These are phyloP conservation scores for Stevia rebaudiana DNA, from an alignment of 140 eudicot genomes.

Conservation along the genomic window DNA sequence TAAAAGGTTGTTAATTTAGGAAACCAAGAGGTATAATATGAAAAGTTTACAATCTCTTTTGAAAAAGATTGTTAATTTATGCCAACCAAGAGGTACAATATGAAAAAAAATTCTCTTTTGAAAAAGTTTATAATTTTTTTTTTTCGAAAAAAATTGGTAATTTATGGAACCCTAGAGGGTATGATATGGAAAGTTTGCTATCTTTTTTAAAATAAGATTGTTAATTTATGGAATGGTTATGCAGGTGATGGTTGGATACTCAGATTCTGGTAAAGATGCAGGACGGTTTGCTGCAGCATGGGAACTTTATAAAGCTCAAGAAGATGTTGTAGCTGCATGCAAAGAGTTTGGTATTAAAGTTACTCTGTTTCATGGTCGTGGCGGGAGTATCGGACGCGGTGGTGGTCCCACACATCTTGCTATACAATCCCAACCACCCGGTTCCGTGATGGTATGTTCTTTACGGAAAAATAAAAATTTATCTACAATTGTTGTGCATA, in stretches of 20 bases:
- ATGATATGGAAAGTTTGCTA: not conserved
- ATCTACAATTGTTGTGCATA: no score
- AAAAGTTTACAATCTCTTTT: no score
- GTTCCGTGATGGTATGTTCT: conserved; percentile 78
- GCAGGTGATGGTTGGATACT: conserved; percentile 97
- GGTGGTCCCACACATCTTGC: conserved; percentile 97
- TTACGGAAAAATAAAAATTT: no score
- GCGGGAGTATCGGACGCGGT: conserved; percentile 97
- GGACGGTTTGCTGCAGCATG: conserved; percentile 98
- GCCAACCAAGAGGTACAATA: no score
- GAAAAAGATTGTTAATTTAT: no score
- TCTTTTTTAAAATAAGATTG: not conserved
- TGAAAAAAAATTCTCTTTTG: no score
- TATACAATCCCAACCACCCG: conserved; percentile 95
- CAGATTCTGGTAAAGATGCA: conserved; percentile 95
- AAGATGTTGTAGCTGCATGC: conserved; percentile 90
- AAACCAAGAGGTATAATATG: no score
- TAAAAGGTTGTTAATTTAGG: no score
- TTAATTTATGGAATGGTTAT: not conserved
- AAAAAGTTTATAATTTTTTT: no score
- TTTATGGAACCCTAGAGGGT: no score
- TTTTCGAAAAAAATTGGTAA: no score
- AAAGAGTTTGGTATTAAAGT: conserved; percentile 70
- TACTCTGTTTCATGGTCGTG: conserved; percentile 91
- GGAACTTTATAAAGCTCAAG: conserved; percentile 98